Conservation (phyloP, 148 eudicot species). For the Heliosperma pusillum region DNA sequence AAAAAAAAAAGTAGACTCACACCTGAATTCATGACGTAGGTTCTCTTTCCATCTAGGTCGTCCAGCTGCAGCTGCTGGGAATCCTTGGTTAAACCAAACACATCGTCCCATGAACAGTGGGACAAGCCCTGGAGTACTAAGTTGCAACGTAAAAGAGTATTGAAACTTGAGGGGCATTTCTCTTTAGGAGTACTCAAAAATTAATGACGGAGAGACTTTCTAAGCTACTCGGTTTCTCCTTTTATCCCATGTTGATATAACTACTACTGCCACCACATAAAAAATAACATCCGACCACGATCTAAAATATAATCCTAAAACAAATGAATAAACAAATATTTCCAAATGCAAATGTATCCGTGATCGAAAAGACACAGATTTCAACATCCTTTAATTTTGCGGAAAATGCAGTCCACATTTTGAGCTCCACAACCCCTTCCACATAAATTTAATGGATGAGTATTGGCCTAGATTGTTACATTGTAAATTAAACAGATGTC, state of each 20-base stretch:
- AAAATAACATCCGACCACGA: neutral
- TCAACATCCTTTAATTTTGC: too few species aligned
- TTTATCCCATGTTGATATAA: neutral
- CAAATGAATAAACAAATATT: neutral
- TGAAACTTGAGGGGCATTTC: neutral
- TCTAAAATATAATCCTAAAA: neutral
- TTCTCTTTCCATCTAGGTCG: slow-evolving; percentile 19
- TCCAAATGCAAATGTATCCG: neutral
- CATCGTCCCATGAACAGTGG: slow-evolving; percentile 39
- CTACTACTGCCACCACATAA: neutral
- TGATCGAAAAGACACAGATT: too few species aligned
- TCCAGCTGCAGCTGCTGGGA: slow-evolving; percentile 23
- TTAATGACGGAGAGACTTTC: neutral
- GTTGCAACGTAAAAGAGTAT: slow-evolving; percentile 31
- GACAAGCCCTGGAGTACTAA: too few species aligned
- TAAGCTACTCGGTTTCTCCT: neutral
- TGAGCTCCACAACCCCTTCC: too few species aligned
- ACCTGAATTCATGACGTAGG: slow-evolving; percentile 22
- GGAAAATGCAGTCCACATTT: too few species aligned
- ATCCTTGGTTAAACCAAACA: slow-evolving; percentile 27
- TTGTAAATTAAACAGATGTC: too few species aligned
- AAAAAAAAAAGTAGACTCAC: slow-evolving; percentile 35
- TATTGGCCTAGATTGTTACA: too few species aligned
- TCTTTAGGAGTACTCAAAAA: neutral
- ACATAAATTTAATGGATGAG: too few species aligned